Base-by-base conservation (phyloP, 768 basidiomycete genomes). In the Trametes cubensis region DNA sequence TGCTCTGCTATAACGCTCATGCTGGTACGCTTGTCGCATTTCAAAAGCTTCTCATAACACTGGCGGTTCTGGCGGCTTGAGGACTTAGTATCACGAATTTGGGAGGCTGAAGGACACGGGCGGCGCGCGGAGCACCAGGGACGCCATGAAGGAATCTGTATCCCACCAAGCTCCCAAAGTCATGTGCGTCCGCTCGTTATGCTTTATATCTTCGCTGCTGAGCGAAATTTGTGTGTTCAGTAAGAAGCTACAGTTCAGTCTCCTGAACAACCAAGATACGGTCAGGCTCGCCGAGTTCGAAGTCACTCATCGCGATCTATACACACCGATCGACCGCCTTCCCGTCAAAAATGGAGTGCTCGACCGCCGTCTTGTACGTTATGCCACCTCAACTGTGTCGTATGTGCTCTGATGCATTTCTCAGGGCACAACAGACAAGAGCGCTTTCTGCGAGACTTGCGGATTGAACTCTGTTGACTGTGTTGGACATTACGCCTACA, bases 401-500 rank as follows among this genome's bases (percentile, higher is more conserved):
- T 48, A 21, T 60, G 23, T 21, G 6, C 26, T 26, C 13, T 17
- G 14, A 26, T 17, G 10, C 17, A 28, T 6, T 17, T 1, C 55
- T 49, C 66, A 97, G 95, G 97, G 97, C 45, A 96, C 95, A 4
- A 92, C 93, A 42, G 95, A 97, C 72, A 98, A 98, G 79, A 84
- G 81, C 61, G 85, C 90, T 26, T 90, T 88, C 71, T 99, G 97
- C 76, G 92, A 95, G 75, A 99, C 97, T 0, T 99, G 97, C 70
- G 94, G 94, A 8, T 85, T 94, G 64, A 87, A 85, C 18, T 88
- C 93, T 28, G 91, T 94, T 3, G 94, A 97, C 63, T 99, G 97
- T 72, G 95, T 97, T 23, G 97, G 97, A 1, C 97, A 99, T 75
- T 98, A 97, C 73, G 95, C 95, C 5, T 98, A 98, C 77, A 98